phyloP scores from a whole-genome alignment of 1,284 basidiomycete genomes.

The Boletus holoroseus region DNA sequence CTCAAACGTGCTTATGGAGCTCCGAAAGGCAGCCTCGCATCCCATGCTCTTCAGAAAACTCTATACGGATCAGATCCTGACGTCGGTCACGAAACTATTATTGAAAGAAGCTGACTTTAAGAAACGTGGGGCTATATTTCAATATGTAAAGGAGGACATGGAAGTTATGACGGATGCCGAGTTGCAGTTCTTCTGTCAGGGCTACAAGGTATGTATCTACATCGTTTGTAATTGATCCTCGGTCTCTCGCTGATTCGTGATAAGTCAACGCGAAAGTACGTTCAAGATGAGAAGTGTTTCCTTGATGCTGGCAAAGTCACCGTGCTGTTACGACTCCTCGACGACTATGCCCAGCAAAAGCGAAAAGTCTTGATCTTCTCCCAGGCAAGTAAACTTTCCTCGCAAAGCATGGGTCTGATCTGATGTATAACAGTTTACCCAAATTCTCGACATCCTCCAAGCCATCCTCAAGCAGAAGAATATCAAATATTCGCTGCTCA shows the following conservation, averaged over 20 bases:
- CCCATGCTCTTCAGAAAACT: constrained; percentile 89
- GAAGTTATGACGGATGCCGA: constrained; percentile 94
- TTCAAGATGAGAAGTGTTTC: constrained; percentile 73
- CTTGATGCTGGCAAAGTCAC: constrained; percentile 88
- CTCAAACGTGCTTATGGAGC: constrained; percentile 91
- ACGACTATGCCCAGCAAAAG: constrained; percentile 62
- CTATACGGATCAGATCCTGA: constrained; percentile 76
- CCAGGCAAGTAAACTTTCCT: constrained; percentile 49
- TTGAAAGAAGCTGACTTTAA: constrained; percentile 89
- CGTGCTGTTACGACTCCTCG: constrained; percentile 68
- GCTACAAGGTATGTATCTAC: constrained; percentile 62
- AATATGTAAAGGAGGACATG: constrained; percentile 88
- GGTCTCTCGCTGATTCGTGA: constrained; percentile 7
- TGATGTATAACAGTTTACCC: constrained; percentile 67
- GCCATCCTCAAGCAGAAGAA: constrained; percentile 73
- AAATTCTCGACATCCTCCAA: constrained; percentile 90
- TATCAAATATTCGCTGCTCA: constrained; percentile 84
- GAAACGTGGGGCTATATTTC: constrained; percentile 70
- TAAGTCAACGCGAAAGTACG: constrained; percentile 76
- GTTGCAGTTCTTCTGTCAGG: constrained; percentile 74
- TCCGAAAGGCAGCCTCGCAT: constrained; percentile 93
- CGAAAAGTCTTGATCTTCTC: constrained; percentile 92
- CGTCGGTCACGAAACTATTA: constrained; percentile 73
- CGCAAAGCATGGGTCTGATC: not conserved
- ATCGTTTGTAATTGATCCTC: not conserved